Conservation (phyloP, 257 asterid species). For the Rhazya stricta region DNA sequence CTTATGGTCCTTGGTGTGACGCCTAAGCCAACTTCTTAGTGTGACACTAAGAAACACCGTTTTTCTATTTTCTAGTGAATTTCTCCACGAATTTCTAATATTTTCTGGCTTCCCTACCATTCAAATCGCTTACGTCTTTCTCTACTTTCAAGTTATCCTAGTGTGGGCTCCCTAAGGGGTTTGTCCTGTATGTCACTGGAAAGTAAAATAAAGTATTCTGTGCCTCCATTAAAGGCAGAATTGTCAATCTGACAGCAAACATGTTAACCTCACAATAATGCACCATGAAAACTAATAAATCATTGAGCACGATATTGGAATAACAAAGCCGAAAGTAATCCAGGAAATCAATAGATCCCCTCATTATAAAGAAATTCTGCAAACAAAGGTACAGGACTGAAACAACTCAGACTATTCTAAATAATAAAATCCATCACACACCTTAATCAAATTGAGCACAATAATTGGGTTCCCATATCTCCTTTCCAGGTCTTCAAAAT, state of each 20-base stretch:
- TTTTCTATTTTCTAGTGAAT: too few species aligned
- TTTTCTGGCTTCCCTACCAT: too few species aligned
- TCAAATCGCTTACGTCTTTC: too few species aligned
- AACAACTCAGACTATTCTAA: constrained; percentile 5
- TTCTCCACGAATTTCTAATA: too few species aligned
- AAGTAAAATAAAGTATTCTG: background rate
- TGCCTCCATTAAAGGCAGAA: background rate
- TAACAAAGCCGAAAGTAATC: background rate
- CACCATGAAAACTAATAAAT: background rate
- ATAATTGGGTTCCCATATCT: constrained; percentile 96
- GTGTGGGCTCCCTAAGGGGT: too few species aligned
- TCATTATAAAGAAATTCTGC: background rate
- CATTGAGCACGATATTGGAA: background rate
- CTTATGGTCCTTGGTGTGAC: too few species aligned
- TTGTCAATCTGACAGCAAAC: background rate
- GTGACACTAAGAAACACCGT: too few species aligned
- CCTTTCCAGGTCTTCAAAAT: constrained; percentile 88
- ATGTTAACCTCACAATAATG: background rate
- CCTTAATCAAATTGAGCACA: constrained; percentile 95
- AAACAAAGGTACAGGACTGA: background rate
- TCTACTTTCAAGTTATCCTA: too few species aligned
- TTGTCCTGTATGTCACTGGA: background rate
- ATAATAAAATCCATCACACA: constrained; percentile 23
- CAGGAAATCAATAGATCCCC: background rate
- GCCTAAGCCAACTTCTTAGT: too few species aligned